phyloP scores from a whole-genome alignment of 495 filamentous ascomycete genomes.

The Aspergillus coremiiformis region DNA sequence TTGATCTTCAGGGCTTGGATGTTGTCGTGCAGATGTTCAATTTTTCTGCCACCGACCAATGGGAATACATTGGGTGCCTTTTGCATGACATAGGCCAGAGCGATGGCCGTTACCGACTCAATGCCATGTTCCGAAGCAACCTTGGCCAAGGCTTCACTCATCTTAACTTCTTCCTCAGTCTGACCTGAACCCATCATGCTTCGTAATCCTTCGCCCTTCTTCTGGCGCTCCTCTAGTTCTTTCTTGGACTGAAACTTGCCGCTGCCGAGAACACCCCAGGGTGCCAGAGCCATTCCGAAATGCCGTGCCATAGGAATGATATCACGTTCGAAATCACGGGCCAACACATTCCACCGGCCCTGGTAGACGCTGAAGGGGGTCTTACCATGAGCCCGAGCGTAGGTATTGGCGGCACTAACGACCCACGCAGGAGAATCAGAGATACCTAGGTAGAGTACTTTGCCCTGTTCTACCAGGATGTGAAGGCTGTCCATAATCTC shows the following conservation, averaged over 20 bases:
- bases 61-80: slow-evolving; percentile 69
- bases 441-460: slow-evolving; percentile 59
- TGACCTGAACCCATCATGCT: slow-evolving; percentile 4
- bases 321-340: slow-evolving; percentile 49
- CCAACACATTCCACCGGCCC: slow-evolving; percentile 51
- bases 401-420: slow-evolving; percentile 52
- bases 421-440: slow-evolving; percentile 58
- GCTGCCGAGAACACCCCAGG: slow-evolving; percentile 46
- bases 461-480: slow-evolving; percentile 47
- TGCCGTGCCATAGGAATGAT: slow-evolving; percentile 50
- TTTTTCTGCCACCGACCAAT: slow-evolving; percentile 56
- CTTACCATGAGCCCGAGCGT: slow-evolving; percentile 52
- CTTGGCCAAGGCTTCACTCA: slow-evolving; percentile 42
- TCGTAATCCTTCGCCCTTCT: slow-evolving; percentile 21
- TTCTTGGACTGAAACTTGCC: slow-evolving; percentile 45
- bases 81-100: slow-evolving; percentile 62
- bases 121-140: slow-evolving; percentile 46
- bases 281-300: slow-evolving; percentile 50
- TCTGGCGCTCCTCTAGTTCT: slow-evolving; percentile 25
- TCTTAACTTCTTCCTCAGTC: slow-evolving; percentile 34
- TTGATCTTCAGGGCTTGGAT: slow-evolving; percentile 47
- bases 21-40: slow-evolving; percentile 53
- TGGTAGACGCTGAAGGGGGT: slow-evolving; percentile 60
- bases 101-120: slow-evolving; percentile 47
- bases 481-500: slow-evolving; percentile 57